Evolutionary conservation across 2,329 filamentous ascomycete genomes (phyloP).

Genomic region (Monilinia fructigena): DNA sequence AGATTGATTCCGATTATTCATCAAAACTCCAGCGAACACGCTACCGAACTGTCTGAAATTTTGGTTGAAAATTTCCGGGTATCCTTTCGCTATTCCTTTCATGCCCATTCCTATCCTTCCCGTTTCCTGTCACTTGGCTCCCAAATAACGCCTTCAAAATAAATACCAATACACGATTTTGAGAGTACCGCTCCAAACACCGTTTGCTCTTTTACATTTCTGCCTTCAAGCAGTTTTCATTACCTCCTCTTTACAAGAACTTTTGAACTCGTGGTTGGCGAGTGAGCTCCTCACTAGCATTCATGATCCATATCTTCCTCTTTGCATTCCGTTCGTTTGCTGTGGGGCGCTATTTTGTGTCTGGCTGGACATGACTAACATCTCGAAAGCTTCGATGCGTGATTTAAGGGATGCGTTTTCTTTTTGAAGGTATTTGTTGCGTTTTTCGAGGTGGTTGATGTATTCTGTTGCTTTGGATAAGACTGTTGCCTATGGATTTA

Average conservation of each 20-base stretch:
- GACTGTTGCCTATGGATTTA: constrained; percentile 46
- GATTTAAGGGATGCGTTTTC: constrained; percentile 78
- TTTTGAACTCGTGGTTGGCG: not conserved
- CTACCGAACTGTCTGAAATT: constrained; percentile 10
- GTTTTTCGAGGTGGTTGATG: constrained; percentile 87
- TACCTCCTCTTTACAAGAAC: not conserved
- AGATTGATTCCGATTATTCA: constrained; percentile 6
- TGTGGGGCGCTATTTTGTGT: not conserved
- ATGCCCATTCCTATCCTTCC: not conserved
- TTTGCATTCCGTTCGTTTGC: constrained; percentile 16
- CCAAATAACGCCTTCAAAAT: not conserved
- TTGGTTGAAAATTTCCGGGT: constrained; percentile 12
- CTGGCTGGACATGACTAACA: constrained; percentile 67
- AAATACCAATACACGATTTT: not conserved
- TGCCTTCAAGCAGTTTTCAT: not conserved
- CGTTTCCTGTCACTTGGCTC: not conserved
- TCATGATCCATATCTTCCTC: constrained; percentile 13
- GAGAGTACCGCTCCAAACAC: constrained; percentile 9
- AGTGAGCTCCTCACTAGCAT: not conserved
- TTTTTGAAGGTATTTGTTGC: constrained; percentile 76
- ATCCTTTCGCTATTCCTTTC: constrained; percentile 15
- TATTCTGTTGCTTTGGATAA: constrained; percentile 95
- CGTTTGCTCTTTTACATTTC: constrained; percentile 3
- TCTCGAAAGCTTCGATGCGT: constrained; percentile 73
- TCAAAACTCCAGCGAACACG: constrained; percentile 2